These are phyloP conservation scores for Myrmaecium sp. DNA, from an alignment of 2,329 filamentous ascomycete species.

Conservation along the genomic window DNA sequence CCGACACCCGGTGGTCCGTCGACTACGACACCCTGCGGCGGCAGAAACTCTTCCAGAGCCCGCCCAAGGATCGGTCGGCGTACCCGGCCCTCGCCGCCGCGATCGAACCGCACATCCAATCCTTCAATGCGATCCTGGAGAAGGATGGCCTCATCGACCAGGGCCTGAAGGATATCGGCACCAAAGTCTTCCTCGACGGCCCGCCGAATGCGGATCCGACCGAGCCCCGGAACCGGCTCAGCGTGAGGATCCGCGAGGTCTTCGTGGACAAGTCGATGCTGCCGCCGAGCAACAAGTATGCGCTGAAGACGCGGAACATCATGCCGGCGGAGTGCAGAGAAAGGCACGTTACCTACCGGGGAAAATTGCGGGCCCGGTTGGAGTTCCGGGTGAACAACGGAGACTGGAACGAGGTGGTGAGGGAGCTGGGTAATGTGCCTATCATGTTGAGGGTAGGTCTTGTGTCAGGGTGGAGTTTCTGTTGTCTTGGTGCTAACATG, in stretches of 20 bases:
- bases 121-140: conserved; percentile 82
- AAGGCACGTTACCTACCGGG: conserved; percentile 79
- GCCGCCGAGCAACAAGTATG: conserved; percentile 69
- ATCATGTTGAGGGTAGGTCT: conserved; percentile 72
- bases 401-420: conserved; percentile 63
- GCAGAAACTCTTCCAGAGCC: conserved; percentile 76
- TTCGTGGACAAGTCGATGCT: conserved; percentile 68
- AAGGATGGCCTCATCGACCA: conserved; percentile 56
- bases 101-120: conserved; percentile 84
- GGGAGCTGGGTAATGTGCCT: conserved; percentile 77
- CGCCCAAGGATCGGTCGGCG: conserved; percentile 71
- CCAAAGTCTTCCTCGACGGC: conserved; percentile 73
- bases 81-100: conserved; percentile 75
- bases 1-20: conserved; percentile 57
- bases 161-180: conserved; percentile 75
- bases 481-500: conserved; percentile 9
- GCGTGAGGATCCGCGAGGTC: conserved; percentile 63
- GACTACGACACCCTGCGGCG: conserved; percentile 74
- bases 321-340: conserved; percentile 88
- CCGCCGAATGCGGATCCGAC: conserved; percentile 33
- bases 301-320: conserved; percentile 63
- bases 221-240: conserved; percentile 53
- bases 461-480: conserved; percentile 5
- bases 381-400: conserved; percentile 80
- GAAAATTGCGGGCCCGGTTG: conserved; percentile 65